Evolutionary conservation across 768 basidiomycete genomes (phyloP), one percentile per base, ranked within the genome.

Genomic region (Termitomyces sp.): DNA sequence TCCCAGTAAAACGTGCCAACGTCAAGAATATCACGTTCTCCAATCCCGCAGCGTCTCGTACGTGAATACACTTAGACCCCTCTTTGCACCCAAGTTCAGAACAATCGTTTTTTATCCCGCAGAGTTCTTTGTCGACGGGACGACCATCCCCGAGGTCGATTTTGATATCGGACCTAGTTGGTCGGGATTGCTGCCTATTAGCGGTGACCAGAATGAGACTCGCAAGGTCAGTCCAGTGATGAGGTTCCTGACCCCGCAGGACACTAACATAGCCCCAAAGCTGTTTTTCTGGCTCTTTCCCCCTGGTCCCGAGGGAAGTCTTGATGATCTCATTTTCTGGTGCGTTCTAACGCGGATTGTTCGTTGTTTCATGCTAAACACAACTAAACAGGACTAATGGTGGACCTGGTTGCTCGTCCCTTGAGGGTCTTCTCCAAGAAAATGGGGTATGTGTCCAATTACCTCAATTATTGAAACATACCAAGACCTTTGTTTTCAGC

Each of bases 271-370:
- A 36, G 31, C n/a, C 42, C 16, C 37, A 0, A 55, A 91, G 87
- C 78, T 90, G 16, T 91, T 87, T 75, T 91, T 91, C 73, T 91
- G 89, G 89, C 87, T 89, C 72, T 91, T 89, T 75, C 89, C 89
- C 55, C 87, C 89, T 1, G 88, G 87, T 4, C 86, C 87, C 0
- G 73, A 83, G 63, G 89, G 88, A 20, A 87, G 84, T 62, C 67
- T 81, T 4, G 87, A 91, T 64, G 88, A 91, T 66, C 65, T 91
- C 46, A 86, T 91, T 34, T 88, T 90, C 70, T 91, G 89, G 89
- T 86, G 20, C 15, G 37, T 33, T 22, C 13, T 34, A 1, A 37
- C 30, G 24, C 4, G 47, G 3, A 22, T 24, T 16, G 12, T 16
- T 22, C 3, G 24, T 34, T 39, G 5, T 3, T 27, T 33, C 24